These are phyloP conservation scores for Penicillium expansum DNA, from an alignment of 2,329 filamentous ascomycete genomes.

Conservation along the genomic window DNA sequence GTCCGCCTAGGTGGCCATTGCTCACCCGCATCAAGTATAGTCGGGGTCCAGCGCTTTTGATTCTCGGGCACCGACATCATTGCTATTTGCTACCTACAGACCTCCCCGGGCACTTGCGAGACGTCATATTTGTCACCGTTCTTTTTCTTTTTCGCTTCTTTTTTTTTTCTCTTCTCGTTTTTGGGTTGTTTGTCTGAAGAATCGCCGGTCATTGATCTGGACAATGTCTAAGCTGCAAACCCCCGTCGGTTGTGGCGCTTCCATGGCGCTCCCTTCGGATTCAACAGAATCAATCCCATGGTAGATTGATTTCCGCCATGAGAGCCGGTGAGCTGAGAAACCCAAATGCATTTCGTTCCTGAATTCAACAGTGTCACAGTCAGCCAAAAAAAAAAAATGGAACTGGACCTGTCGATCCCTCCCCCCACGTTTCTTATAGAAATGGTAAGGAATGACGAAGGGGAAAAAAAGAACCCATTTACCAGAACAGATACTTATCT, in stretches of 20 bases:
- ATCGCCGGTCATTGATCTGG: neutral
- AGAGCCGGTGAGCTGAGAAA: slow-evolving; percentile 38
- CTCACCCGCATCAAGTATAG: slow-evolving; percentile 15
- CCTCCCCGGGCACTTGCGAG: neutral
- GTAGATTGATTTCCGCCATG: slow-evolving; percentile 40
- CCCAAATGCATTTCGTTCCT: slow-evolving; percentile 46
- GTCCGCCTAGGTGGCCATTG: neutral
- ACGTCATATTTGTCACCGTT: slow-evolving; percentile 11
- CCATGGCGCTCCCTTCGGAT: neutral
- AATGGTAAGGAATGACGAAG: neutral
- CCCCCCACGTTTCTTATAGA: neutral
- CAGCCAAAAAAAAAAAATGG: slow-evolving; percentile 4
- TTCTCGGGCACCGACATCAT: slow-evolving; percentile 14
- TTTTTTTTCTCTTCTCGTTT: slow-evolving; percentile 8
- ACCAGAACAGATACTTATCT: slow-evolving; percentile 44
- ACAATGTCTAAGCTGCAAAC: slow-evolving; percentile 26
- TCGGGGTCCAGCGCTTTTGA: slow-evolving; percentile 10
- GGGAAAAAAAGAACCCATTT: slow-evolving; percentile 14
- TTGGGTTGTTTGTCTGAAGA: slow-evolving; percentile 6
- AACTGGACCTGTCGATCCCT: slow-evolving; percentile 9
- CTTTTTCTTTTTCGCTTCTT: neutral
- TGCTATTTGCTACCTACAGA: neutral
- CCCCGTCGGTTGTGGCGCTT: slow-evolving; percentile 22
- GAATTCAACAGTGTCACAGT: slow-evolving; percentile 5
- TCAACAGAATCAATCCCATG: slow-evolving; percentile 37